Evolutionary conservation across 1,139 yeast genomes (phyloP).

Genomic region (Taphrina flavorubra): DNA sequence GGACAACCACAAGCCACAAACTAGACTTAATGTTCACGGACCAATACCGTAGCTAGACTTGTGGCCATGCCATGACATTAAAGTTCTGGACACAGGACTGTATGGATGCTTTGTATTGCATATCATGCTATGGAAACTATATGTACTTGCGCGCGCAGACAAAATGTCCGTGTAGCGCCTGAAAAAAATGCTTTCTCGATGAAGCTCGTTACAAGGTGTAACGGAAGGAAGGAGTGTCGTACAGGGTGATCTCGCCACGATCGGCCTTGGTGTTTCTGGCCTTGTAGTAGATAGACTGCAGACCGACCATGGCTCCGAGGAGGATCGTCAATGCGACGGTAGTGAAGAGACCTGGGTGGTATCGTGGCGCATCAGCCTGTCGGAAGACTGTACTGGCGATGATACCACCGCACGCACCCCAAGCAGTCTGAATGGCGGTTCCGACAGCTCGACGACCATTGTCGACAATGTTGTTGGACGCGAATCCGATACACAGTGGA

Average conservation of each 20-base stretch:
- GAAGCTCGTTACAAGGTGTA: constrained; percentile 34
- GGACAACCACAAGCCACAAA: no score
- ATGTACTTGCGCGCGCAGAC: constrained; percentile 8
- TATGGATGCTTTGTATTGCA: neutral
- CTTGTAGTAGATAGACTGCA: constrained; percentile 29
- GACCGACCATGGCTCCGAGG: constrained; percentile 27
- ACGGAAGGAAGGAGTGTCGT: constrained; percentile 40
- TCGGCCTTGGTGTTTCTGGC: constrained; percentile 29
- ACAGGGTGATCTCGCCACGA: constrained; percentile 28
- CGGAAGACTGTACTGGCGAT: constrained; percentile 34
- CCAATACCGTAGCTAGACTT: no score
- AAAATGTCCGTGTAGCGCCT: neutral
- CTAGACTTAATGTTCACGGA: no score
- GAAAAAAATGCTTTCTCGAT: neutral
- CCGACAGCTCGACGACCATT: constrained; percentile 41
- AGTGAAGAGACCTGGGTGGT: constrained; percentile 32
- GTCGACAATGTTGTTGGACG: constrained; percentile 49
- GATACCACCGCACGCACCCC: constrained; percentile 41
- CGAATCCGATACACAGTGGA: constrained; percentile 64
- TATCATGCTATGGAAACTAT: constrained; percentile 5
- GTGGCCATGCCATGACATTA: no score
- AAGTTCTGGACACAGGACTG: no score
- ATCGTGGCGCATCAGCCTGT: constrained; percentile 34
- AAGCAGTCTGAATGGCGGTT: constrained; percentile 40
- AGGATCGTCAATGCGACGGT: constrained; percentile 33